These are phyloP conservation scores for Aurantiochytrium sp. DNA, from an alignment of 108 stramenopile species.

Conservation along the genomic window DNA sequence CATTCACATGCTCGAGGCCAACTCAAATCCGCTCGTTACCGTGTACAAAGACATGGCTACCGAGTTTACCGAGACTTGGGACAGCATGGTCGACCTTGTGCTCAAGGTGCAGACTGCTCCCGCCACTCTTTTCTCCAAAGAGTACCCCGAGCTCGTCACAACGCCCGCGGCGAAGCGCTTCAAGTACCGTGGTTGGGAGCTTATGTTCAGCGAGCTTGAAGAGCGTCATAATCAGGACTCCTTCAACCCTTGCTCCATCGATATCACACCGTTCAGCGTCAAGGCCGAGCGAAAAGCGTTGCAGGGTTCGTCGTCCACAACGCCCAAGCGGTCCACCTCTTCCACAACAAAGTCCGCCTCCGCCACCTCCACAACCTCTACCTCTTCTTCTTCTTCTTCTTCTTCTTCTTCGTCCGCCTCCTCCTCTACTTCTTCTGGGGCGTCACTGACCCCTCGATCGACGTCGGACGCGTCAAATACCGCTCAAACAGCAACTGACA, in stretches of 20 bases:
- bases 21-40: not conserved
- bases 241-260: not conserved
- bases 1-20: conserved; percentile 16
- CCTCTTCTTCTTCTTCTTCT: too few relatives aligned
- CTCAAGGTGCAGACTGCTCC: not conserved
- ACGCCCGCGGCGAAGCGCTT: not conserved
- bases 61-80: conserved; percentile 17
- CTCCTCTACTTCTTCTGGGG: too few relatives aligned
- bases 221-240: not conserved
- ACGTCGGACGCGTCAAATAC: not conserved
- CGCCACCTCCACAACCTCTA: too few relatives aligned
- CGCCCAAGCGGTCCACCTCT: too few relatives aligned
- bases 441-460: not conserved
- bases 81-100: not conserved
- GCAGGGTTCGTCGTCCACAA: not conserved
- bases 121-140: not conserved
- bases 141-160: not conserved
- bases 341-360: too few relatives aligned
- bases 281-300: not conserved
- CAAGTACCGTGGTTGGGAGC: not conserved
- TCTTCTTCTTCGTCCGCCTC: too few relatives aligned
- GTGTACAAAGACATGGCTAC: not conserved
- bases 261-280: not conserved
- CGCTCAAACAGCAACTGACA: not conserved
- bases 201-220: conserved; percentile 3